These are phyloP conservation scores for Rhodotorula sp. DNA, from an alignment of 1,284 basidiomycete genomes.

Conservation along the genomic window DNA sequence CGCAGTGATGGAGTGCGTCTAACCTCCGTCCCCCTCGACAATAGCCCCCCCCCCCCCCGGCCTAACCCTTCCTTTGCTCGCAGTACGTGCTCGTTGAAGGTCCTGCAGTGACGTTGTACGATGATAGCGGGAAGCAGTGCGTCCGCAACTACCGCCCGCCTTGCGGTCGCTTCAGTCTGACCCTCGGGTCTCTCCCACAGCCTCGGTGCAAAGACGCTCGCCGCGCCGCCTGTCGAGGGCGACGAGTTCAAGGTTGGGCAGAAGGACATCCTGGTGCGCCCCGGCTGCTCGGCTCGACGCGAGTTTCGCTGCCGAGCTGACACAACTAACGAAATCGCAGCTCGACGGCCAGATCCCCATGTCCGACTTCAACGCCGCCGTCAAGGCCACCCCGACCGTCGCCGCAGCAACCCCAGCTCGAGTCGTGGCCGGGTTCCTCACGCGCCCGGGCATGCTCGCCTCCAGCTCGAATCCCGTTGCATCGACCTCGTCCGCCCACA, in stretches of 20 bases:
- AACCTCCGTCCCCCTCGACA: too few species aligned
- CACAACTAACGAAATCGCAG: not conserved
- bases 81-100: slow-evolving; percentile 47
- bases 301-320: too few species aligned
- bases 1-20: slow-evolving; percentile 49
- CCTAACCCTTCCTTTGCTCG: slow-evolving; percentile 50
- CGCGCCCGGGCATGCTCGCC: not conserved
- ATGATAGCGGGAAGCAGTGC: slow-evolving; percentile 63
- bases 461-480: not conserved
- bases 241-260: slow-evolving; percentile 54
- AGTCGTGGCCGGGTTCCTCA: slow-evolving; percentile 2
- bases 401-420: slow-evolving; percentile 1
- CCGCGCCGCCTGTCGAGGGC: slow-evolving; percentile 53
- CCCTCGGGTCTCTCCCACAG: not conserved
- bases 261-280: slow-evolving; percentile 14
- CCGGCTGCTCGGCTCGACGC: too few species aligned
- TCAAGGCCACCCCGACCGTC: not conserved
- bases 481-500: not conserved
- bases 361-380: slow-evolving; percentile 6
- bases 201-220: slow-evolving; percentile 6
- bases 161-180: not conserved
- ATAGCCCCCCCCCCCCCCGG: not conserved
- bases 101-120: slow-evolving; percentile 58
- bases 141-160: slow-evolving; percentile 27
- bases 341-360: slow-evolving; percentile 9